phyloP scores from a whole-genome alignment of 331 rosid species.

The Quercus tomentella region DNA sequence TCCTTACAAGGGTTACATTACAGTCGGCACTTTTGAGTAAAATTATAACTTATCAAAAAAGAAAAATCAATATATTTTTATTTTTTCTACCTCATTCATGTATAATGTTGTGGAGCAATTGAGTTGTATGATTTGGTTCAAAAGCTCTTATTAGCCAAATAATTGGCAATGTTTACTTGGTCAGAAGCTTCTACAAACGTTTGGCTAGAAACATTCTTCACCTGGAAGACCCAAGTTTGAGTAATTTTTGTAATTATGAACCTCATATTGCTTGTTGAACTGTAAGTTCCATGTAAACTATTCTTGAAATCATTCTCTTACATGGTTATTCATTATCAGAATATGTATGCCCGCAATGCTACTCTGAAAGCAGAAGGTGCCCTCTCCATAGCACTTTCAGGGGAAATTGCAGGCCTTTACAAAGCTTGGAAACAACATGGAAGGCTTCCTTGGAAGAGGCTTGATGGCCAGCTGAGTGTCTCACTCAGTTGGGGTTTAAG shows the following conservation, averaged over 20 bases:
- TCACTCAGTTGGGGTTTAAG: constrained; percentile 59
- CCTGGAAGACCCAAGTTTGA: not conserved
- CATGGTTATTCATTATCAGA: constrained; percentile 28
- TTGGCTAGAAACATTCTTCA: not conserved
- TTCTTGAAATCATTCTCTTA: not conserved
- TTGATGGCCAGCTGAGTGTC: constrained; percentile 58
- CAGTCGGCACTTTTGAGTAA: not conserved
- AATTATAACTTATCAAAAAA: too few species aligned
- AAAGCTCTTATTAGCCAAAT: not conserved
- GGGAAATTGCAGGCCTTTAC: constrained; percentile 76
- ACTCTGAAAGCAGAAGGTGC: constrained; percentile 52
- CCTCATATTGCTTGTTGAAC: not conserved
- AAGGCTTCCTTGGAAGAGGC: constrained; percentile 70
- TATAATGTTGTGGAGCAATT: too few species aligned
- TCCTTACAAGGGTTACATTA: not conserved
- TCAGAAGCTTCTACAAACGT: not conserved
- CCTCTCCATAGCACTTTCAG: constrained; percentile 70
- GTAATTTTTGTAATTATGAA: not conserved
- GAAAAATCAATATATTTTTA: too few species aligned
- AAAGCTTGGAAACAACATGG: constrained; percentile 66
- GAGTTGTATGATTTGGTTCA: not conserved
- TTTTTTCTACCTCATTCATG: too few species aligned
- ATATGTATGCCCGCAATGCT: constrained; percentile 60
- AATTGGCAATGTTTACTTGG: not conserved
- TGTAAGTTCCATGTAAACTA: not conserved